Conservation (phyloP, 2,329 filamentous ascomycete species). For the Curvularia sp. region DNA sequence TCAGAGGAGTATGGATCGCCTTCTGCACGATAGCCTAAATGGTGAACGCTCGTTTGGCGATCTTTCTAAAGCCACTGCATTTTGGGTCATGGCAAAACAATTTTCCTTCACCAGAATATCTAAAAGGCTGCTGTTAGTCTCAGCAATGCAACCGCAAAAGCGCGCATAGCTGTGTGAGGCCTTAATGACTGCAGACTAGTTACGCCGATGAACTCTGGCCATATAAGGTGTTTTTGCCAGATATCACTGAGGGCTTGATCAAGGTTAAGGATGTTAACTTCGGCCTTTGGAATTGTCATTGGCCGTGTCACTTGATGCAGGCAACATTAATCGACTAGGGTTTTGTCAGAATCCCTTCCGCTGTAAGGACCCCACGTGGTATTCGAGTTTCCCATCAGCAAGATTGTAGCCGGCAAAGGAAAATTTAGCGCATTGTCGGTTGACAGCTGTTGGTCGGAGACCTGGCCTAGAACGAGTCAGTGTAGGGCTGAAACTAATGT, state of each 20-base stretch:
- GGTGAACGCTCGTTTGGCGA: constrained; percentile 5
- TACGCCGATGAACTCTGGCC: no score
- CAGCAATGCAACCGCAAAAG: no score
- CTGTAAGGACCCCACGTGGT: not conserved
- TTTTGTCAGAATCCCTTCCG: not conserved
- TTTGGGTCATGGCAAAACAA: not conserved
- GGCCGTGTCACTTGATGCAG: no score
- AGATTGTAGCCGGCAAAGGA: not conserved
- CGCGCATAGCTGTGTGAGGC: no score
- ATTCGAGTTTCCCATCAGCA: not conserved
- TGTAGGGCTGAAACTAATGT: not conserved
- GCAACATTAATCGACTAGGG: constrained; percentile 1
- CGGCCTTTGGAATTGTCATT: no score
- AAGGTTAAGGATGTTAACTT: no score
- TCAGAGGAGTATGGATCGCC: not conserved
- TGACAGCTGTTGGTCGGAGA: not conserved
- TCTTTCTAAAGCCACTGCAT: constrained; percentile 1
- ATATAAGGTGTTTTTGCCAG: no score
- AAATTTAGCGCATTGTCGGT: not conserved
- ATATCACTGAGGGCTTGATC: no score
- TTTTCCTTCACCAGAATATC: not conserved
- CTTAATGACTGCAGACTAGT: no score
- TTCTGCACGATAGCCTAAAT: constrained; percentile 5
- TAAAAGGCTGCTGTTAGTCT: no score
- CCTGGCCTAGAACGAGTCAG: not conserved